Evolutionary conservation across 2,329 filamentous ascomycete species (phyloP).

Genomic region (Xylaria sp.): DNA sequence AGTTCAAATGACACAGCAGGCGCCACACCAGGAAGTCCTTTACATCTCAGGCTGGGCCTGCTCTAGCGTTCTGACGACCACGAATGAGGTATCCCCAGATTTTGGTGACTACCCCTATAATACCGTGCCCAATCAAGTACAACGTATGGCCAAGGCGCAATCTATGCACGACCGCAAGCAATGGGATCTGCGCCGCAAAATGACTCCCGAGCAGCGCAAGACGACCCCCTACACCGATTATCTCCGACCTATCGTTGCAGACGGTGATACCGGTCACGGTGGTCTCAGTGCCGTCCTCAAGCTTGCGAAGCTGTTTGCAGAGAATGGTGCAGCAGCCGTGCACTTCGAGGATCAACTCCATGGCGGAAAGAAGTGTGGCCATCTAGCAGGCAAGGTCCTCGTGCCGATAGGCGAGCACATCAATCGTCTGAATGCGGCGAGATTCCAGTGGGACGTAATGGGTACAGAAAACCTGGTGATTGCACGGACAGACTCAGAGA

Average conservation of each 20-base stretch:
- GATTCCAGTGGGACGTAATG: constrained; percentile 99
- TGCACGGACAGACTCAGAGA: constrained; percentile 92
- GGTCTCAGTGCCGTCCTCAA: constrained; percentile 91
- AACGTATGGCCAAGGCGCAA: constrained; percentile 92
- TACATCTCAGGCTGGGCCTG: constrained; percentile 98
- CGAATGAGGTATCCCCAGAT: constrained; percentile 95
- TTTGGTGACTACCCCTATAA: constrained; percentile 99
- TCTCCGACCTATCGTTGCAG: constrained; percentile 88
- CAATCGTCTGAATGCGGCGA: constrained; percentile 83
- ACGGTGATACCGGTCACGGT: constrained; percentile 93
- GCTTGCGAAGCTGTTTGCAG: constrained; percentile 93
- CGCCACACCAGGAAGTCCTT: constrained; percentile 88
- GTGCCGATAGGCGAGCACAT: constrained; percentile 94
- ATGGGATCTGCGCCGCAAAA: constrained; percentile 76
- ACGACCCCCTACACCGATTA: constrained; percentile 84
- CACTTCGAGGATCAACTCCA: constrained; percentile 98
- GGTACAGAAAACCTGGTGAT: constrained; percentile 91
- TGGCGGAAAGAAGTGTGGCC: constrained; percentile 96
- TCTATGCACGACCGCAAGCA: constrained; percentile 95
- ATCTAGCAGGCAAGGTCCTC: constrained; percentile 91
- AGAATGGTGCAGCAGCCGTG: constrained; percentile 91
- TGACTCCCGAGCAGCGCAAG: constrained; percentile 67
- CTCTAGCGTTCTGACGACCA: constrained; percentile 84
- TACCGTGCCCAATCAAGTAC: constrained; percentile 96
- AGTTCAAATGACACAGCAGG: constrained; percentile 99